Conservation (phyloP, 1,284 basidiomycete genomes). For the Ceratobasidium sp. region DNA sequence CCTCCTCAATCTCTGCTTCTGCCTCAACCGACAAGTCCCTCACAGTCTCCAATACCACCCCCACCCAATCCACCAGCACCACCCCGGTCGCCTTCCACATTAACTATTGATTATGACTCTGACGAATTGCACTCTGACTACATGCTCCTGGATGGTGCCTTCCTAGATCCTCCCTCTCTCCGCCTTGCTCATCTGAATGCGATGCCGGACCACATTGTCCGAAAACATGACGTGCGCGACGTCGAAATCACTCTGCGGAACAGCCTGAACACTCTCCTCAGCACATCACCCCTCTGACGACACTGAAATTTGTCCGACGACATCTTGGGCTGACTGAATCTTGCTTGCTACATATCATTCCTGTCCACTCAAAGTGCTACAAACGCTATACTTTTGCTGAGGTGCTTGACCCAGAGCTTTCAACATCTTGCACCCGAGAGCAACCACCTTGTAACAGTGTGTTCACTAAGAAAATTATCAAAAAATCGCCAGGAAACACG, state of each 20-base stretch:
- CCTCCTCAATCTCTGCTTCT: neutral
- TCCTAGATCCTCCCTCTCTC: neutral
- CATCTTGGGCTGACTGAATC: slow-evolving; percentile 3
- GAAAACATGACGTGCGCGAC: neutral
- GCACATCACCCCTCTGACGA: slow-evolving; percentile 1
- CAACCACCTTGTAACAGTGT: neutral
- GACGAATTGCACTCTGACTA: slow-evolving; percentile 1
- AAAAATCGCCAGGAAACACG: neutral
- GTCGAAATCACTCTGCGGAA: slow-evolving; percentile 3
- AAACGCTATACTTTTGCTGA: slow-evolving; percentile 5
- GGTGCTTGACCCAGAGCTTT: neutral
- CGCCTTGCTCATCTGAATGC: slow-evolving; percentile 16
- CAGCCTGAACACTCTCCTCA: slow-evolving; percentile 3
- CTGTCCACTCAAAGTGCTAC: slow-evolving; percentile 18
- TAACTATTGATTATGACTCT: neutral
- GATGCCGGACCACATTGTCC: slow-evolving; percentile 21
- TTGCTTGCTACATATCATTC: neutral
- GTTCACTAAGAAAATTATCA: neutral
- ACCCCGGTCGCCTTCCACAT: neutral
- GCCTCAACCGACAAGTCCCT: neutral
- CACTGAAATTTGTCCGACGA: slow-evolving; percentile 16
- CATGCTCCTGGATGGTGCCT: neutral
- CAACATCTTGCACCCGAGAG: neutral
- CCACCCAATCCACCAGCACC: neutral
- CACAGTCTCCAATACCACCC: neutral